phyloP scores from a whole-genome alignment of 1,284 basidiomycete species.

The Agroathelia rolfsii region DNA sequence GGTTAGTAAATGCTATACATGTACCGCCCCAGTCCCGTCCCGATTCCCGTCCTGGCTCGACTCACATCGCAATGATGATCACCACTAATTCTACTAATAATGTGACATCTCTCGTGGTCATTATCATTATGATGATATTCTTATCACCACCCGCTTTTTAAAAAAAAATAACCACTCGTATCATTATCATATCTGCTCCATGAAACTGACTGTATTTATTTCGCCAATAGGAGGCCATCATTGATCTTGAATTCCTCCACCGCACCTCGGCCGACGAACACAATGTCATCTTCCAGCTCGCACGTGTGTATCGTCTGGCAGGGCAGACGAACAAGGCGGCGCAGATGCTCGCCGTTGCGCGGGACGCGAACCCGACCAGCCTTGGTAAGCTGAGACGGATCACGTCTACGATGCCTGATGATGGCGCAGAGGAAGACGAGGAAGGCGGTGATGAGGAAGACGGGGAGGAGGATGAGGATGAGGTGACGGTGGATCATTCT shows the following conservation, averaged over 20 bases:
- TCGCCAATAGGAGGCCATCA: slow-evolving; percentile 56
- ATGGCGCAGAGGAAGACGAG: too few species aligned
- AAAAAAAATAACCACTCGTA: slow-evolving; percentile 14
- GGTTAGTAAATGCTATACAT: slow-evolving; percentile 42
- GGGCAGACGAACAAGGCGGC: slow-evolving; percentile 74
- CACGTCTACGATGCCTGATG: slow-evolving; percentile 56
- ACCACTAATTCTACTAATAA: too few species aligned
- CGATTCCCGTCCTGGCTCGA: too few species aligned
- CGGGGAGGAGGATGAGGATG: too few species aligned
- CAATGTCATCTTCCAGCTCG: slow-evolving; percentile 92
- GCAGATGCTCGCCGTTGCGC: slow-evolving; percentile 75
- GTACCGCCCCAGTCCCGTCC: slow-evolving; percentile 6
- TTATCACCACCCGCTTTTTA: too few species aligned
- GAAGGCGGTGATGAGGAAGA: slow-evolving; percentile 47
- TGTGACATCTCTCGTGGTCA: too few species aligned
- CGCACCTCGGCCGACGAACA: slow-evolving; percentile 84
- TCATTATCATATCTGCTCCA: slow-evolving; percentile 16
- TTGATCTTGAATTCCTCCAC: slow-evolving; percentile 70
- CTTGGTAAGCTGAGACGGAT: slow-evolving; percentile 68
- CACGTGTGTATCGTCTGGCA: slow-evolving; percentile 75
- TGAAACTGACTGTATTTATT: slow-evolving; percentile 17
- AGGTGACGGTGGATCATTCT: too few species aligned
- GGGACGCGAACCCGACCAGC: slow-evolving; percentile 77
- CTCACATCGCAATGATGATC: too few species aligned
- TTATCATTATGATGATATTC: too few species aligned